Evolutionary conservation across 1,284 basidiomycete genomes (phyloP), one percentile per base, ranked within the genome.

Genomic region (Anthracocystis panici-leucophaei): DNA sequence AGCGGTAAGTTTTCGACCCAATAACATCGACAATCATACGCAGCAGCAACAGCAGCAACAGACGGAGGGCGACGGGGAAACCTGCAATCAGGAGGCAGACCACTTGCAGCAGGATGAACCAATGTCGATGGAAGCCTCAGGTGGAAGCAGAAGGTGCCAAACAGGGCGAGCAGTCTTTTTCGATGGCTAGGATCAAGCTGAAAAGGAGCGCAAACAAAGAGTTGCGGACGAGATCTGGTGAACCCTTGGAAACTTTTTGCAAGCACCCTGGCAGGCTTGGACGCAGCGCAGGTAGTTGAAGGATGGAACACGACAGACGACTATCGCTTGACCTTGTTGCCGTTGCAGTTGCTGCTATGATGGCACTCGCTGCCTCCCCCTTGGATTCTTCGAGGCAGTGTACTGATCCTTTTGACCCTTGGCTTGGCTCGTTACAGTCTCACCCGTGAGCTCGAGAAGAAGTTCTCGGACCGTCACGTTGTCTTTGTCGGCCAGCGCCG

Each of bases 361-460:
- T 41, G 27, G 27, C 38, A 21, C 9, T 48, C 18, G 23, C 18
- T 40, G 23, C 51, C 20, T 9, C 41, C 14, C 16, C 35, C 35
- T 3, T 16, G 10, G 5, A 33, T 25, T 10, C 29, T 12, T 21
- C 16, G 12, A 53, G 5, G 20, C 50, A 57, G 49, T 20, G 62
- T 63, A 62, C 69, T 67, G 55, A 66, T 38, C 29, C 40, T 52
- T 48, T 42, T 16, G 2, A 5, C 35, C n/a, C 18, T 44, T 35
- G 16, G 38, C 6, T 35, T 33, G 18, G 33, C 5, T 42, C 52
- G 23, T 2, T n/a, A 33, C 86, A 98, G 95, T 87, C 92, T 99
- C 86, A 97, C 95, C 80, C 92, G 95, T 74, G 96, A 99, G 88
- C 91, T 99, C 85, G 97, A 99, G 91, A 99, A 99, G 91, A 99